A percentile compares a stretch with the other conserved stretches of the same genome.
Conservation (phyloP, 108 stramenopile genomes). For the Pseudonitzschia multistriata region DNA sequence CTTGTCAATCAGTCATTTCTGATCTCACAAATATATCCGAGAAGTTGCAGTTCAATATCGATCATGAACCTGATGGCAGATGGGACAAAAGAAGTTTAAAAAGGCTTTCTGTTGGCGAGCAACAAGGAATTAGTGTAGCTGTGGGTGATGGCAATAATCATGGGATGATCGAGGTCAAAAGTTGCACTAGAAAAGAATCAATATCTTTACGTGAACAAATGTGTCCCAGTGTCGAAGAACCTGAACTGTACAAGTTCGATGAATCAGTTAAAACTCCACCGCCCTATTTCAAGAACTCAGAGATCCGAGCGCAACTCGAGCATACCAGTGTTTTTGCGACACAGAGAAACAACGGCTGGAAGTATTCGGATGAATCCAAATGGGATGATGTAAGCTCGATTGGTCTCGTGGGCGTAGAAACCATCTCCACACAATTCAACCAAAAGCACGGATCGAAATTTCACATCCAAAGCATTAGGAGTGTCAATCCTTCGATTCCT, state of each 20-base stretch:
- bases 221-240: slow-evolving; percentile 1
- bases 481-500: not conserved
- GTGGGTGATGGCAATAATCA: not conserved
- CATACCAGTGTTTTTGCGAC: not conserved
- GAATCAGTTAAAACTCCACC: slow-evolving; percentile 10
- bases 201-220: too few species aligned
- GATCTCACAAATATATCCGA: slow-evolving; percentile 8
- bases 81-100: slow-evolving; percentile 8
- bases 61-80: not conserved
- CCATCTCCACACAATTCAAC: not conserved
- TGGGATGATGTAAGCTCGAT: slow-evolving; percentile 16
- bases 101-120: not conserved
- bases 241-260: not conserved
- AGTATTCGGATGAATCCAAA: not conserved
- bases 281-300: not conserved
- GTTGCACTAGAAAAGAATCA: too few species aligned
- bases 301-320: not conserved
- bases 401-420: slow-evolving; percentile 13
- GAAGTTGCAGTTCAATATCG: not conserved
- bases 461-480: not conserved
- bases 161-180: too few species aligned
- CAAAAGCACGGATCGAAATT: not conserved
- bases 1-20: slow-evolving; percentile 9
- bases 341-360: not conserved
- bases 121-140: not conserved